Percentiles rank a stretch among this genome's conserved stretches.
Conservation (phyloP, 192 early-diverging fungal genomes). For the Gigaspora rosea region DNA sequence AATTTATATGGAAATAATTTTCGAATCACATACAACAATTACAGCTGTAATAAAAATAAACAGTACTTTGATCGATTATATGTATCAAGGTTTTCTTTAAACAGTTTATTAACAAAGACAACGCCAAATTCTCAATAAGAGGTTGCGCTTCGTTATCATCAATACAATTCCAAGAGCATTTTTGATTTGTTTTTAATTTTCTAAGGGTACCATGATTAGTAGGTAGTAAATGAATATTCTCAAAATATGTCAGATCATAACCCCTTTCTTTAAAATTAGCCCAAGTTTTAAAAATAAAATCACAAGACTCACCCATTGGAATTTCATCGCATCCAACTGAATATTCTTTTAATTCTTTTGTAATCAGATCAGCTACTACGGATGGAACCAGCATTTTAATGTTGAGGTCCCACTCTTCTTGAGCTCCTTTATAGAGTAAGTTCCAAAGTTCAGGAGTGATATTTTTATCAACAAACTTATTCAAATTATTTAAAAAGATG, state of each 20-base stretch:
- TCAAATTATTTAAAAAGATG: no score
- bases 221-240: conserved; percentile 1
- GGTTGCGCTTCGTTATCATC: not conserved
- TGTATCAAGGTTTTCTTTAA: not conserved
- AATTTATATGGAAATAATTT: not conserved
- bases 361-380: not conserved
- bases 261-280: not conserved
- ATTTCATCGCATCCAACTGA: not conserved
- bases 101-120: not conserved
- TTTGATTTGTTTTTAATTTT: not conserved
- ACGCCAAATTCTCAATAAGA: not conserved
- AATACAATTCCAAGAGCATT: not conserved
- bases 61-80: not conserved
- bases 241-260: not conserved
- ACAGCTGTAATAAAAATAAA: no score
- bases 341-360: not conserved
- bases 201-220: not conserved
- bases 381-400: not conserved
- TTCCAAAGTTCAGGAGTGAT: not conserved
- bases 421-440: not conserved
- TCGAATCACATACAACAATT: not conserved
- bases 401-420: not conserved
- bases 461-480: conserved; percentile 2
- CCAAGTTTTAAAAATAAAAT: conserved; percentile 4
- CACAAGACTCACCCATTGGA: not conserved